Evolutionary conservation across 306 rosid genomes (phyloP), one percentile per base, ranked within the genome.

Genomic region (Malus orientalis): DNA sequence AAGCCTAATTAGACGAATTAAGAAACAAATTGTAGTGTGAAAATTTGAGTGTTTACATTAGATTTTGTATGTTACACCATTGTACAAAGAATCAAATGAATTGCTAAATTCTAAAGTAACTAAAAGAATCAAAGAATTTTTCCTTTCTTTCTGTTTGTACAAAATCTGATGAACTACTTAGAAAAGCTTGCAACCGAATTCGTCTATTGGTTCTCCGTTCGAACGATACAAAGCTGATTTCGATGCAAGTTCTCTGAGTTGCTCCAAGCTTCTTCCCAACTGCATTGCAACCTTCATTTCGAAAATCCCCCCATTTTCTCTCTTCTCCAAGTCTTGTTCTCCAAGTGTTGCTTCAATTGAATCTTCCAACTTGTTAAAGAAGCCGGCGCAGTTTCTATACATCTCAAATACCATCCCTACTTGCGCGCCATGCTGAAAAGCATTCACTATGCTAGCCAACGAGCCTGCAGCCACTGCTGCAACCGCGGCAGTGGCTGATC

Each of bases 321-420:
- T 86, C 45, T 49, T 88, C 76, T 88, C 91, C 59, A 80, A 64
- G 58, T 91, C 86, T 5, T 33, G 64, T 66, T 91, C 95, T 14
- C 49, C 79, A 6, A 91, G 88, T 0, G 84, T 78, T 19, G 88
- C 69, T 55, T 82, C 87, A 54, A 91, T 70, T 2, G 87, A 79
- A 2, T 70, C 76, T 61, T 91, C 90, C 45, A 91, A 3, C 72
- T 78, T 30, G 33, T 70, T 38, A 66, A 92, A 92, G 76, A 87
- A 85, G 0, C 96, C 97, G 0, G 72, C 91, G 23, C 84, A 81
- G 69, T 69, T 47, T 63, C 93, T 85, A 12, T 90, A 92, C 91
- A 92, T 82, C 81, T 92, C 96, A 22, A 90, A 67, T 79, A 92
- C 85, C 97, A 84, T 89, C 2, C 97, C 97, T 3, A 92, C 82